Evolutionary conservation across 148 eudicot species (phyloP).

Genomic region (Fagopyrum tataricum): DNA sequence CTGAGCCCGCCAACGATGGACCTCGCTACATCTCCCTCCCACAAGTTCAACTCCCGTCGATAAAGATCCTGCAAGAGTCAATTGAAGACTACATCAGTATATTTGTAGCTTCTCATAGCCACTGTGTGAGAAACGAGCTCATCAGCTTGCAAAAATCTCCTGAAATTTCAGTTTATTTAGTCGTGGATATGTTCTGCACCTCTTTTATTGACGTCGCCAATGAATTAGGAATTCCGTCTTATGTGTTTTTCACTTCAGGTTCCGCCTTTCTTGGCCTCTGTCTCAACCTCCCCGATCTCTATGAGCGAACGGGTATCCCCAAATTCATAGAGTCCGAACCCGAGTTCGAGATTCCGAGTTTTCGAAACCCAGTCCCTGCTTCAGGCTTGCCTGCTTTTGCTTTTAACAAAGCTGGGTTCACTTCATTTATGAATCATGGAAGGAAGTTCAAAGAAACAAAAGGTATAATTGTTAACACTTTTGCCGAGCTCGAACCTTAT

Average conservation of each 20-base stretch:
- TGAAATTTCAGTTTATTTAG: constrained; percentile 12
- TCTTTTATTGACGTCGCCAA: constrained; percentile 25
- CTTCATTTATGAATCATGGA: constrained; percentile 2
- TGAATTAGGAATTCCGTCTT: constrained; percentile 23
- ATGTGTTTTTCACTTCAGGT: constrained; percentile 21
- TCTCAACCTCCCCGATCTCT: constrained; percentile 3
- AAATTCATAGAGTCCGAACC: background rate
- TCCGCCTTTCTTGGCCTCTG: constrained; percentile 5
- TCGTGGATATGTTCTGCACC: constrained; percentile 26
- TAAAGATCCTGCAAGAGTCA: background rate
- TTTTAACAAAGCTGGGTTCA: background rate
- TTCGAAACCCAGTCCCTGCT: background rate
- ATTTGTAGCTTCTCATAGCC: constrained; percentile 15
- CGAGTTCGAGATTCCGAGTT: background rate
- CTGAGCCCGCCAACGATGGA: background rate
- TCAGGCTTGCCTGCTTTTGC: background rate
- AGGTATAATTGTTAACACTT: constrained; percentile 22
- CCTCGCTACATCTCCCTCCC: constrained; percentile 11
- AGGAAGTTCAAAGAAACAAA: constrained; percentile 10
- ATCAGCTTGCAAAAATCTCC: background rate
- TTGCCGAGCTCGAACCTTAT: constrained; percentile 21
- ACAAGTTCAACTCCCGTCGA: background rate
- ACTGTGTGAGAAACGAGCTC: constrained; percentile 1
- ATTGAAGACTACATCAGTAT: background rate
- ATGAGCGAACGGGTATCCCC: background rate